Evolutionary conservation across 2,329 filamentous ascomycete species (phyloP).

Genomic region (Ophiostoma australiae): DNA sequence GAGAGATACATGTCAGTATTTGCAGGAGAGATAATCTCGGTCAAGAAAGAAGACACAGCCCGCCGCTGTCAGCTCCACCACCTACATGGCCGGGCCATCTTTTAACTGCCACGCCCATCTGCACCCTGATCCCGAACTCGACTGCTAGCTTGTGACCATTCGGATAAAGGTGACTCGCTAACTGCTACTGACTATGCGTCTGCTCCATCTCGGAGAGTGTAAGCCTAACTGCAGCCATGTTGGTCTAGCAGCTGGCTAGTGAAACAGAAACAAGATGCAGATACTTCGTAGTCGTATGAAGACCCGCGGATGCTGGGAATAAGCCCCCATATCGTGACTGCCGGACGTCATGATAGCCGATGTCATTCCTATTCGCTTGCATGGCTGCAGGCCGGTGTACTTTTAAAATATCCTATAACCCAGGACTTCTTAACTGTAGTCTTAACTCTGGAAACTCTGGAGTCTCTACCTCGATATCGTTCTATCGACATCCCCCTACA

Average conservation of each 20-base stretch:
- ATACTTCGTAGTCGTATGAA: background rate
- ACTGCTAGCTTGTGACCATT: background rate
- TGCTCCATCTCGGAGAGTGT: background rate
- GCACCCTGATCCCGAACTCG: background rate
- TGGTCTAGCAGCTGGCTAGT: background rate
- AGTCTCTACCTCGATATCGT: background rate
- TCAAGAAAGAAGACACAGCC: too few relatives aligned
- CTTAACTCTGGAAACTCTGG: too few relatives aligned
- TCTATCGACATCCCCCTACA: background rate
- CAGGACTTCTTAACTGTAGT: background rate
- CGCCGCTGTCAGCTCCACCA: too few relatives aligned
- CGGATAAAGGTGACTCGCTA: background rate
- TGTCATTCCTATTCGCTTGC: background rate
- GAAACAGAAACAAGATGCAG: background rate
- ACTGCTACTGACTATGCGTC: background rate
- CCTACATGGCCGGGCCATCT: too few relatives aligned
- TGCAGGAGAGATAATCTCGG: too few relatives aligned
- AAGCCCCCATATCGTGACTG: background rate
- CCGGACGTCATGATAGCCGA: conserved; percentile 4
- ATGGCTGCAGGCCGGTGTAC: background rate
- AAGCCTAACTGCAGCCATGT: background rate
- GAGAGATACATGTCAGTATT: too few relatives aligned
- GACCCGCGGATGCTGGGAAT: background rate
- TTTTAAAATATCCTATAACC: too few relatives aligned
- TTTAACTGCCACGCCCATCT: background rate